phyloP scores from a whole-genome alignment of 73 alveolate species.

The Tetrahymena malaccensis region DNA sequence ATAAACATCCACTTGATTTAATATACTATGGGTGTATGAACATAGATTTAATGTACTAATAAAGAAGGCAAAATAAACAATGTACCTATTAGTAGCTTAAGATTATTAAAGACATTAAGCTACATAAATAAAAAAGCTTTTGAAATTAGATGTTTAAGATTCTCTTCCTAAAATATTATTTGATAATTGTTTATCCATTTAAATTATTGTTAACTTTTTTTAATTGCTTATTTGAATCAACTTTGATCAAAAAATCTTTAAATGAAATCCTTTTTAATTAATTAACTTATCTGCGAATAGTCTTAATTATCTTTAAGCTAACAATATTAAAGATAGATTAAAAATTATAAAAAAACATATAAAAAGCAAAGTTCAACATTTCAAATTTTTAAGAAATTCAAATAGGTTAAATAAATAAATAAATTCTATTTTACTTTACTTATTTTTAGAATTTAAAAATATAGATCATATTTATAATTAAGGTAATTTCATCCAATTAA shows the following conservation, averaged over 20 bases:
- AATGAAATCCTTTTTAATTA: background rate
- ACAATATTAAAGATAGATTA: background rate
- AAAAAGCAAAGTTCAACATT: no score
- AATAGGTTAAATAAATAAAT: no score
- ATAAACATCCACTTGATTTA: background rate
- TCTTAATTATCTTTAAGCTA: no score
- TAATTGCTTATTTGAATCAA: background rate
- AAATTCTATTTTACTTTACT: no score
- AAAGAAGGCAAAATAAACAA: background rate
- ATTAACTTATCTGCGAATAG: no score
- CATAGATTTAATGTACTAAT: background rate
- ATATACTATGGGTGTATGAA: background rate
- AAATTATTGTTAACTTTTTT: background rate
- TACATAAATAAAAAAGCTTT: background rate
- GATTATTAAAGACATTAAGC: background rate
- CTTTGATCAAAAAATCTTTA: background rate
- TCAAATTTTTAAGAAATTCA: no score
- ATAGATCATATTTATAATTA: no score
- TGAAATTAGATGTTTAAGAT: background rate
- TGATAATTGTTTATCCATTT: background rate
- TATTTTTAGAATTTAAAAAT: no score
- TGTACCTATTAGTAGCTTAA: background rate
- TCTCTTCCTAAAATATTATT: background rate
- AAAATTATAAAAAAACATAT: no score
- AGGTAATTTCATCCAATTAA: no score